Conservation (phyloP, 306 rosid genomes). For the Medicago lupulina region DNA sequence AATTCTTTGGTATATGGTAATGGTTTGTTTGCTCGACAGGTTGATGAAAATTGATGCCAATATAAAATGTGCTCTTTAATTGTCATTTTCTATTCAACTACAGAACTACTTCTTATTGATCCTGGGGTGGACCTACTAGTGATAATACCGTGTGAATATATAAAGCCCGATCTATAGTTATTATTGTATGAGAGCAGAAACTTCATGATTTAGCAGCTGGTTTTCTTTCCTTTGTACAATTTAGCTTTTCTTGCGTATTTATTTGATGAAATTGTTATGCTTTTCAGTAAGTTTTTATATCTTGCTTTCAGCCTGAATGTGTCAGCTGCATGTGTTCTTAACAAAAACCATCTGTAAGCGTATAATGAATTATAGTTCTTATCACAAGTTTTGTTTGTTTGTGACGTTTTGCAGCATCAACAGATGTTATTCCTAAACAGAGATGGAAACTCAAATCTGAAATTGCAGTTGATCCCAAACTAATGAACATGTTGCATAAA, state of each 20-base stretch:
- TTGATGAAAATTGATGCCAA: slow-evolving; percentile 22
- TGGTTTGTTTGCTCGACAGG: slow-evolving; percentile 20
- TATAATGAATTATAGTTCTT: slow-evolving; percentile 37
- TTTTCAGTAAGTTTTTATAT: slow-evolving; percentile 15
- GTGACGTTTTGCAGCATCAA: slow-evolving; percentile 48
- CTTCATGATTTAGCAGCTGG: slow-evolving; percentile 17
- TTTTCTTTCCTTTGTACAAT: slow-evolving; percentile 13
- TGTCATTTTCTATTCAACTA: slow-evolving; percentile 29
- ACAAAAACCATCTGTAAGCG: slow-evolving; percentile 20
- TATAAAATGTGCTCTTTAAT: slow-evolving; percentile 15
- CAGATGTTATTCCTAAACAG: slow-evolving; percentile 48
- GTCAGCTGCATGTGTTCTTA: slow-evolving; percentile 11
- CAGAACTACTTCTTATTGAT: slow-evolving; percentile 18
- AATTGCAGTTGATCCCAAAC: slow-evolving; percentile 68
- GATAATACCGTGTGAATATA: slow-evolving; percentile 1
- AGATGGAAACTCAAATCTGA: slow-evolving; percentile 83
- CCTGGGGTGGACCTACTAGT: slow-evolving; percentile 8
- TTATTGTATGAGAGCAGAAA: slow-evolving; percentile 22
- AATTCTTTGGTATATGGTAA: slow-evolving; percentile 30
- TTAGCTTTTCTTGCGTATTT: background rate
- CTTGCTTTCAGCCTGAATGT: slow-evolving; percentile 23
- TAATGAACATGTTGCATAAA: slow-evolving; percentile 59
- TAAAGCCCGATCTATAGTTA: slow-evolving; percentile 20
- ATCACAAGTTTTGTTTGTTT: slow-evolving; percentile 24
- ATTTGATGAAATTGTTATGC: slow-evolving; percentile 21